Conservation (phyloP, 805 yeast species). For the Candida maesae region DNA sequence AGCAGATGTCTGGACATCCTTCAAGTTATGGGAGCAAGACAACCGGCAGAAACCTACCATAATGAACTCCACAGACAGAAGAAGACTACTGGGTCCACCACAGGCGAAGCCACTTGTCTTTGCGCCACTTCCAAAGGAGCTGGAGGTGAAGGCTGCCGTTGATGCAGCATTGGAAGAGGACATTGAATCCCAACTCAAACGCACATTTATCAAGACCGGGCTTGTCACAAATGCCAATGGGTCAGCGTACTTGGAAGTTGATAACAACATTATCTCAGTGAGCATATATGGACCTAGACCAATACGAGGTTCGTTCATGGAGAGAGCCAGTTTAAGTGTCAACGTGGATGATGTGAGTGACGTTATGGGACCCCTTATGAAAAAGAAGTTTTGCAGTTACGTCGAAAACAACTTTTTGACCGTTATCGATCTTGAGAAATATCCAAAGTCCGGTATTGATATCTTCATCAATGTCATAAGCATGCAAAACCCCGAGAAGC, state of each 20-base stretch:
- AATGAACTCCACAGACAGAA: constrained; percentile 50
- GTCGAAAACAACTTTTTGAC: constrained; percentile 35
- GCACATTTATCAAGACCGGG: constrained; percentile 58
- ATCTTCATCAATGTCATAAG: constrained; percentile 67
- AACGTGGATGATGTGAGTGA: constrained; percentile 35
- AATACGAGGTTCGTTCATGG: constrained; percentile 64
- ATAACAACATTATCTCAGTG: constrained; percentile 43
- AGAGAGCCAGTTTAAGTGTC: constrained; percentile 63
- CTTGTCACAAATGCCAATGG: constrained; percentile 73
- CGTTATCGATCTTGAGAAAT: constrained; percentile 50
- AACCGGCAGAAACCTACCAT: too few relatives aligned
- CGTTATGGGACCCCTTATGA: constrained; percentile 29
- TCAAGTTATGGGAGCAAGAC: too few relatives aligned
- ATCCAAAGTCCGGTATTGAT: constrained; percentile 89
- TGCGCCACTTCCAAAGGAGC: constrained; percentile 24
- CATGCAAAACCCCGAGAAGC: constrained; percentile 29
- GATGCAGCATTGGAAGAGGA: constrained; percentile 18
- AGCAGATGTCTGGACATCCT: too few relatives aligned
- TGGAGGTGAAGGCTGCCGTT: constrained; percentile 9
- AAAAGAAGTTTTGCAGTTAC: constrained; percentile 43
- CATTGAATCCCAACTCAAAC: constrained; percentile 30
- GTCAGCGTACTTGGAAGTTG: constrained; percentile 73
- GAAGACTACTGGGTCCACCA: constrained; percentile 82
- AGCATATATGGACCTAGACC: constrained; percentile 91
- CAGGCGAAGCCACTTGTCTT: constrained; percentile 54